Conservation (phyloP, 2,329 filamentous ascomycete species). For the Ambrosiella xylebori region DNA sequence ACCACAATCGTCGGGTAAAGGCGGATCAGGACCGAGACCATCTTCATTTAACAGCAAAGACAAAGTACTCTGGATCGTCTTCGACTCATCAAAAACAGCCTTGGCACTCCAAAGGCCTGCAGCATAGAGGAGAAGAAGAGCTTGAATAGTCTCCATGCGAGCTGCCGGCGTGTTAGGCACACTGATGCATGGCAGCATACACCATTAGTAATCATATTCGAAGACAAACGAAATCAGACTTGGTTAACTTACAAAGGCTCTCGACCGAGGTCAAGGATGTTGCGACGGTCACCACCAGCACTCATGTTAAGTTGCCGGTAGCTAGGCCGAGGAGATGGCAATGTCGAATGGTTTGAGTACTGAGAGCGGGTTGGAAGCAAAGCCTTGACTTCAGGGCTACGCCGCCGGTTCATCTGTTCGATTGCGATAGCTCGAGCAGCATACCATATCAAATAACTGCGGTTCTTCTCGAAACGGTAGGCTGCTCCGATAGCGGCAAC, state of each 20-base stretch:
- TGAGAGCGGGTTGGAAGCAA: conserved; percentile 38
- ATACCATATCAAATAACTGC: conserved; percentile 44
- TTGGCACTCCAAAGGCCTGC: conserved; percentile 45
- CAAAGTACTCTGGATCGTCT: conserved; percentile 41
- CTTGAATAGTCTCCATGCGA: conserved; percentile 47
- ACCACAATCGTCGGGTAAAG: conserved; percentile 16
- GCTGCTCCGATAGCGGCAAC: conserved; percentile 51
- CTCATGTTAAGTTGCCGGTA: conserved; percentile 41
- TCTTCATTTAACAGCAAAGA: conserved; percentile 42
- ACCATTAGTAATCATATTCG: background rate
- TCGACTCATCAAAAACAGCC: conserved; percentile 39
- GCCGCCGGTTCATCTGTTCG: conserved; percentile 40
- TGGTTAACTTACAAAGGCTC: conserved; percentile 39
- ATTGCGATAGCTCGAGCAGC: conserved; percentile 39
- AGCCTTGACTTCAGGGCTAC: conserved; percentile 39
- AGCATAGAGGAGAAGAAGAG: conserved; percentile 42
- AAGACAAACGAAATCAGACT: background rate
- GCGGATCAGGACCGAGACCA: conserved; percentile 22
- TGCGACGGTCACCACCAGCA: conserved; percentile 37
- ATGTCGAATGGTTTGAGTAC: conserved; percentile 42
- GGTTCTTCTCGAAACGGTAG: conserved; percentile 43
- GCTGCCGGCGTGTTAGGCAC: conserved; percentile 42
- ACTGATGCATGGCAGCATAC: conserved; percentile 18
- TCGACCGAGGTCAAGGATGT: conserved; percentile 40
- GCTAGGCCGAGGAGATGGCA: conserved; percentile 38